Conservation (phyloP, 2,329 filamentous ascomycete genomes). For the Beauveria australis region DNA sequence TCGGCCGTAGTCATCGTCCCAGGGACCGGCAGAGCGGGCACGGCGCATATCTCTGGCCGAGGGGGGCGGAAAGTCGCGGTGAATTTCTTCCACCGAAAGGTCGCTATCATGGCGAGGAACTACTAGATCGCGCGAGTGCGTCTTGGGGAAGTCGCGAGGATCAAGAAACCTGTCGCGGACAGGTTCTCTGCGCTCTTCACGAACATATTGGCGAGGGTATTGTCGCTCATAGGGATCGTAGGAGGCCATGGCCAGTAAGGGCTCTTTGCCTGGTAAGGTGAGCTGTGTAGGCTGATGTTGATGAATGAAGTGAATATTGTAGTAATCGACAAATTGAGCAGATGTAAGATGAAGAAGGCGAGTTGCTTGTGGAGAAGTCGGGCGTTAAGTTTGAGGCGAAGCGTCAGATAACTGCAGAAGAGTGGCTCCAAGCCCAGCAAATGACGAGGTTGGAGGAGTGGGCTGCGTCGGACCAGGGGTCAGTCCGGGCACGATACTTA, state of each 20-base stretch:
- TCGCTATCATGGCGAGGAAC: conserved; percentile 64
- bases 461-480: not conserved
- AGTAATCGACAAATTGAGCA: conserved; percentile 3
- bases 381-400: conserved; percentile 8
- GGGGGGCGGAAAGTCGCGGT: conserved; percentile 77
- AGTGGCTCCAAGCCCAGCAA: conserved; percentile 3
- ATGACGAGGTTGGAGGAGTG: conserved; percentile 1
- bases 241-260: conserved; percentile 27
- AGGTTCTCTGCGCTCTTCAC: conserved; percentile 45
- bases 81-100: conserved; percentile 70
- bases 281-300: conserved; percentile 24
- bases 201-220: conserved; percentile 42
- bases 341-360: not conserved
- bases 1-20: conserved; percentile 45
- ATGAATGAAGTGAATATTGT: not conserved
- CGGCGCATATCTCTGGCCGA: conserved; percentile 44
- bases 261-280: not conserved
- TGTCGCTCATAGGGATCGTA: conserved; percentile 50
- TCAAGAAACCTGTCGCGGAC: conserved; percentile 47
- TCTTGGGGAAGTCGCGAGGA: conserved; percentile 39
- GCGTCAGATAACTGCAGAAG: conserved; percentile 6
- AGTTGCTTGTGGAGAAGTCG: conserved; percentile 4
- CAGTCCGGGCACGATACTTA: not conserved
- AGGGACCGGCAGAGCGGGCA: conserved; percentile 56
- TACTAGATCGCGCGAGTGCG: conserved; percentile 44